These are phyloP conservation scores for Spiromastix sp. DNA, from an alignment of 2,329 filamentous ascomycete species.

Conservation along the genomic window DNA sequence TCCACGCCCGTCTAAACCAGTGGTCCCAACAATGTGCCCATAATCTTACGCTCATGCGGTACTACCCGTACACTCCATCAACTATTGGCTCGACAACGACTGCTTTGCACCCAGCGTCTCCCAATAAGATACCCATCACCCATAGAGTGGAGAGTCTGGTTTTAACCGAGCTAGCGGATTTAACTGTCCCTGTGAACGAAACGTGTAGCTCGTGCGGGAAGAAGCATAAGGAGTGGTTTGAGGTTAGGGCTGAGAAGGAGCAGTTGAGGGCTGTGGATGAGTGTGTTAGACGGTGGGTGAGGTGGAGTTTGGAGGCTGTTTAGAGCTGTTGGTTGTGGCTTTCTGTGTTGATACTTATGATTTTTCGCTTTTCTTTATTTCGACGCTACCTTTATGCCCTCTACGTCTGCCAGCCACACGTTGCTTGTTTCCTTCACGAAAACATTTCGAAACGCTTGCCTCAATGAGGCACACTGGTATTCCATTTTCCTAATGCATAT, in stretches of 20 bases:
- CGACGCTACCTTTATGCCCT: no score
- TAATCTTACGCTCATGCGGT: constrained; percentile 75
- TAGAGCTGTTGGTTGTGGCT: background rate
- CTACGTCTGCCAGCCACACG: no score
- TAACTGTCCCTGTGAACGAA: constrained; percentile 45
- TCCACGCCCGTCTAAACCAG: constrained; percentile 81
- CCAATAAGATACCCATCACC: constrained; percentile 56
- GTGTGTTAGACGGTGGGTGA: constrained; percentile 73
- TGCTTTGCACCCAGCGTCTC: constrained; percentile 8
- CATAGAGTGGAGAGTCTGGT: constrained; percentile 83
- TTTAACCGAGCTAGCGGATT: constrained; percentile 69
- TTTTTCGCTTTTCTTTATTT: background rate
- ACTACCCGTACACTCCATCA: constrained; percentile 63
- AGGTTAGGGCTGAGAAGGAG: constrained; percentile 63
- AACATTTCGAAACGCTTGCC: no score
- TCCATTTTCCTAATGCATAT: no score
- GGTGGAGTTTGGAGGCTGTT: constrained; percentile 50
- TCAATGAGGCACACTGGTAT: no score
- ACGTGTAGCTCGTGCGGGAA: constrained; percentile 70
- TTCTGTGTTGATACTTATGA: background rate
- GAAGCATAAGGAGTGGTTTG: constrained; percentile 92
- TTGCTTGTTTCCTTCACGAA: no score
- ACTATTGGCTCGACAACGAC: constrained; percentile 12
- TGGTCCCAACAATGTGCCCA: constrained; percentile 92
- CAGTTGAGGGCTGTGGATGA: constrained; percentile 61